A percentile compares a stretch with the other conserved stretches of the same genome.
These are phyloP conservation scores for Urochloa ruziziensis DNA, from an alignment of 176 grass and related monocot species.

Conservation along the genomic window DNA sequence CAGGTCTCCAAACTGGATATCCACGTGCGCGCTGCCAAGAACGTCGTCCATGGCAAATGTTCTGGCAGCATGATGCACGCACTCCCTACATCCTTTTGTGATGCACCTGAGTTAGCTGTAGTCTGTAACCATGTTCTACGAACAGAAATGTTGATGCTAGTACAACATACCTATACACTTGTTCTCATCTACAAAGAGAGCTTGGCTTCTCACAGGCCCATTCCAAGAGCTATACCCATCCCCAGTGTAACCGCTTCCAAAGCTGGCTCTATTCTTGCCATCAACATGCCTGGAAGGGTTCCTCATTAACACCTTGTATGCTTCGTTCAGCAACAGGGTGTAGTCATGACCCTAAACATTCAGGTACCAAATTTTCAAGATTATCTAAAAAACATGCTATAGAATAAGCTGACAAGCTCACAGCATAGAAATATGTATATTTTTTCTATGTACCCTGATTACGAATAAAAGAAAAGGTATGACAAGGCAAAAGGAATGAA, in stretches of 20 bases:
- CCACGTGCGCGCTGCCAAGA: slow-evolving; percentile 48
- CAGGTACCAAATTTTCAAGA: background rate
- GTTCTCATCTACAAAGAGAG: slow-evolving; percentile 67
- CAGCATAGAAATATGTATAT: background rate
- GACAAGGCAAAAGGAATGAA: background rate
- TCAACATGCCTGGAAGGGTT: slow-evolving; percentile 18
- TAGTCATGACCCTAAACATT: slow-evolving; percentile 56
- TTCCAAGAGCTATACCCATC: slow-evolving; percentile 67
- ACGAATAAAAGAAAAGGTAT: background rate
- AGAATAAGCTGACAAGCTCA: background rate
- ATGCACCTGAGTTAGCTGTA: background rate
- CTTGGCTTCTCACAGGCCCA: slow-evolving; percentile 49
- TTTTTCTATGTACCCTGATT: background rate
- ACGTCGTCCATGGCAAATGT: slow-evolving; percentile 68
- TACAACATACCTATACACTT: slow-evolving; percentile 64
- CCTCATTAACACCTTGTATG: slow-evolving; percentile 48
- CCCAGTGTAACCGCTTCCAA: slow-evolving; percentile 35
- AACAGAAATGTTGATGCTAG: background rate
- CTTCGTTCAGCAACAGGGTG: slow-evolving; percentile 59
- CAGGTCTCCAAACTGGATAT: slow-evolving; percentile 54
- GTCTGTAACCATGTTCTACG: background rate
- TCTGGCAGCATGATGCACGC: slow-evolving; percentile 43
- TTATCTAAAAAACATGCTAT: background rate
- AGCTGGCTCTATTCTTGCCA: slow-evolving; percentile 23
- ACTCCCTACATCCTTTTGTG: slow-evolving; percentile 53